Evolutionary conservation across 345 rosid species (phyloP), one percentile per base, ranked within the genome.

Genomic region (Moricandia arvensis): DNA sequence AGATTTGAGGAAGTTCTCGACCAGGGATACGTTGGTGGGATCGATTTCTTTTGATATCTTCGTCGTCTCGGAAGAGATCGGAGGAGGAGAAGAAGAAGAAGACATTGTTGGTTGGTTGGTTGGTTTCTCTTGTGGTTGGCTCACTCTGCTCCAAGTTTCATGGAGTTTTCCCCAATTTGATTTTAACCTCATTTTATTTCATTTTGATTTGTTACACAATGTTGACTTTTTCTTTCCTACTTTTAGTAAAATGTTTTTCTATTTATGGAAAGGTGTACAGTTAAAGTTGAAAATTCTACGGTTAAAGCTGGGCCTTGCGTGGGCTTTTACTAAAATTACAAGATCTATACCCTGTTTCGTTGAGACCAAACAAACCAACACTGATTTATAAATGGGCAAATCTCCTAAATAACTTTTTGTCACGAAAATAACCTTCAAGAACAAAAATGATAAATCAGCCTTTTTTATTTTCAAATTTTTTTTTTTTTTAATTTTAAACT

Each of bases 41-140:
- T 84, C 79, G 30, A 68, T 8, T 12, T 76, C 75, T 69, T 75
- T 71, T 5, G 84, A 64, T 5, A 69, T 43, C 24, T 29, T 65
- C 12, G 62, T 66, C 5, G 79, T 33, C 35, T 34, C 73, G 0
- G 76, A 51, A 1, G 80, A 33, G 1, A 47, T 8, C 38, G 72
- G 68, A 59, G 82, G 43, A 66, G 73, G 7, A 41, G 43, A 37
- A 4, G 47, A 9, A 5, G 51, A 43, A 43, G 79, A 66, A 35
- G 54, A 11, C 77, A 80, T 80, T 29, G 37, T 41, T 47, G 12
- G 21, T 31, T 35, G 27, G 12, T 12, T 5, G 51, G 12, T 43
- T 43, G 54, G 53, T 47, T n/a, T 43, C 15, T n/a, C n/a, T n/a
- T 43, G 51, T 47, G 53, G 21, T 49, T 8, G 54, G 54, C 8